Evolutionary conservation across 768 basidiomycete species (phyloP), one percentile per base, ranked within the genome.

Genomic region (Leccinum pellstonianum): DNA sequence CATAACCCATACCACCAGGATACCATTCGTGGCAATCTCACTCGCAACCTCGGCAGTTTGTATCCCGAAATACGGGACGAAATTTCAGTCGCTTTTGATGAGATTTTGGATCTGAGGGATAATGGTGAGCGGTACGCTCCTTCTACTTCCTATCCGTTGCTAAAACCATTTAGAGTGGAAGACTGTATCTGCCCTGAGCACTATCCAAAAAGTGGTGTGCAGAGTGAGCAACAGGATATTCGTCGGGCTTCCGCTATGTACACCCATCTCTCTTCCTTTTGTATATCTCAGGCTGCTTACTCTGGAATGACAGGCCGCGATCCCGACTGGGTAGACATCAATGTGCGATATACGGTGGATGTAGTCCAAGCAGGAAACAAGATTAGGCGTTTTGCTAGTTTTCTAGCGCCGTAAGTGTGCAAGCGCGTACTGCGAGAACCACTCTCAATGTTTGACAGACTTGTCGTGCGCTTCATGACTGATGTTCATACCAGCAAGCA

Each of bases 1-100:
- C 52, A 70, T 2, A 69, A 75, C 58, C 41, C 33, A 15, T 78
- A 76, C 51, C 78, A 79, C 52, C 52, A 65, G 8, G 50, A 59
- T 2, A 52, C 76, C 29, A 55, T 77, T 21, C 72, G 70, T 11
- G 33, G 46, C 23, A 64, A 69, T 43, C 66, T 79, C 8, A 77
- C 77, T 17, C 74, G 80, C 5, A 79, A 76, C 49, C 70, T 79
- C 11, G 2, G 17, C 17, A 41, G 0, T 41, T 9, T 41, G 41
- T 41, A 41, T n/a, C 41, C 41, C 1, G 41, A 41, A n/a, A 41
- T 41, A 41, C 41, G 17, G 1, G 41, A 41, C 9, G 41, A 41
- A n/a, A n/a, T 41, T 10, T 41, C 41, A 10, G 41, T 41, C 9
- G 41, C 41, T 10, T 41, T 41, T 0, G 41, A 41, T 41, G 41